Evolutionary conservation across 1,139 yeast genomes (phyloP), one percentile per base, ranked within the genome.

Genomic region (Arxiozyma heterogenica): DNA sequence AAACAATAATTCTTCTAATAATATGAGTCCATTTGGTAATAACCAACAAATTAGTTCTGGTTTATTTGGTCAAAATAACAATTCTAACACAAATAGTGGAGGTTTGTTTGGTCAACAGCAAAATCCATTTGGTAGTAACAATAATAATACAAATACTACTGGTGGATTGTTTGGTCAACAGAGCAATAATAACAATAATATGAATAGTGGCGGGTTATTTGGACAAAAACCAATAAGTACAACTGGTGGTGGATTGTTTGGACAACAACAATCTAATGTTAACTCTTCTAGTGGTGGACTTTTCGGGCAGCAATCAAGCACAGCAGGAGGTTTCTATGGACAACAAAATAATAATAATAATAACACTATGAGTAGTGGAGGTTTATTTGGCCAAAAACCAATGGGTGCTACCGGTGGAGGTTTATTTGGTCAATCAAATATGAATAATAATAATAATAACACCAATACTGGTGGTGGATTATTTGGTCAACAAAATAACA

Each of bases 181-280:
- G 51, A 46, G 34, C 20, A 42, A 39, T 41, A 39, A 48, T 18
- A 41, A 23, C n/a, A 34, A 12, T 34, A 34, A 49, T 47, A 54
- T 44, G 38, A 48, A 54, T 41, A 51, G 45, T 47, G 54, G 43
- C 30, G 43, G 43, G 5, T 22, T 47, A 12, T 51, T 41, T 43
- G 54, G 46, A 6, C 51, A 41, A 42, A 39, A 27, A 34, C 46
- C 20, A 41, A 41, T 30, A 25, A 62, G 60, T 42, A 51, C 50
- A 42, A 62, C 71, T 38, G 54, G 67, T n/a, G 68, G 67, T 45
- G 70, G 73, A 8, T 55, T 69, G 49, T 67, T 69, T 60, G 73
- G 73, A 18, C 63, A 60, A 43, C 56, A 57, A 42, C 47, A 73
- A 7, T 66, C 69, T 21, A 51, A 49, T 49, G 55, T 44, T 41